Conservation (phyloP, 1,284 basidiomycete genomes). For the Cryptococcus deneoformans region DNA sequence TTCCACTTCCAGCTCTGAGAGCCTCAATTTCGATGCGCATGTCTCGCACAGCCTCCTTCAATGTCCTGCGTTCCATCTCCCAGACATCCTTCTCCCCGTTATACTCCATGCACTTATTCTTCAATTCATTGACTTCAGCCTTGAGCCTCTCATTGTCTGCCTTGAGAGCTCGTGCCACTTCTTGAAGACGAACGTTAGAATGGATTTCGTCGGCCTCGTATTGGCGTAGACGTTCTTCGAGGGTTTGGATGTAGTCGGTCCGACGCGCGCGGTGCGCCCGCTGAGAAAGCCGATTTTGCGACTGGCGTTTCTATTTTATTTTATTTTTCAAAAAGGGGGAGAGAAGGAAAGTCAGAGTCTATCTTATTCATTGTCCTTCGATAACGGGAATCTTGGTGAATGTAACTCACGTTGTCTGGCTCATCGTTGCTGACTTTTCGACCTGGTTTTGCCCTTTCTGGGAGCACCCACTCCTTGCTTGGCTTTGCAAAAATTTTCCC, state of each 20-base stretch:
- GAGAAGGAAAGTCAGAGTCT: too few species aligned
- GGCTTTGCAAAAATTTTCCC: constrained; percentile 53
- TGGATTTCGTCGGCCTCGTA: constrained; percentile 90
- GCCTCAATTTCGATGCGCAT: constrained; percentile 18
- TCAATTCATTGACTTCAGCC: constrained; percentile 57
- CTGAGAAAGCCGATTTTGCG: constrained; percentile 69
- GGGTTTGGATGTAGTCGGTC: constrained; percentile 83
- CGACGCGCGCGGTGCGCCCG: constrained; percentile 82
- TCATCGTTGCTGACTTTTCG: constrained; percentile 78
- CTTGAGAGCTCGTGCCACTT: constrained; percentile 78
- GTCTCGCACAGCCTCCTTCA: constrained; percentile 11
- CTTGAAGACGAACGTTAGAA: constrained; percentile 80
- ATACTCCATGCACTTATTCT: constrained; percentile 60
- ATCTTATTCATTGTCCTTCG: neutral
- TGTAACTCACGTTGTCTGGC: constrained; percentile 39
- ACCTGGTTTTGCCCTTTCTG: constrained; percentile 83
- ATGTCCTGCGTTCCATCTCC: constrained; percentile 16
- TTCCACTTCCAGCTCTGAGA: constrained; percentile 13
- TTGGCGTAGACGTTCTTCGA: constrained; percentile 78
- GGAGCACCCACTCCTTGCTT: constrained; percentile 87
- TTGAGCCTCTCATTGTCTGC: constrained; percentile 65
- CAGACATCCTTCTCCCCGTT: constrained; percentile 54
- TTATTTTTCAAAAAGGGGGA: neutral
- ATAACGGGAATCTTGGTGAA: neutral
- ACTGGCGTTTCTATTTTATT: constrained; percentile 32